Evolutionary conservation across 208 protist genomes (phyloP).

Genomic region (Blechomonas ayalai): DNA sequence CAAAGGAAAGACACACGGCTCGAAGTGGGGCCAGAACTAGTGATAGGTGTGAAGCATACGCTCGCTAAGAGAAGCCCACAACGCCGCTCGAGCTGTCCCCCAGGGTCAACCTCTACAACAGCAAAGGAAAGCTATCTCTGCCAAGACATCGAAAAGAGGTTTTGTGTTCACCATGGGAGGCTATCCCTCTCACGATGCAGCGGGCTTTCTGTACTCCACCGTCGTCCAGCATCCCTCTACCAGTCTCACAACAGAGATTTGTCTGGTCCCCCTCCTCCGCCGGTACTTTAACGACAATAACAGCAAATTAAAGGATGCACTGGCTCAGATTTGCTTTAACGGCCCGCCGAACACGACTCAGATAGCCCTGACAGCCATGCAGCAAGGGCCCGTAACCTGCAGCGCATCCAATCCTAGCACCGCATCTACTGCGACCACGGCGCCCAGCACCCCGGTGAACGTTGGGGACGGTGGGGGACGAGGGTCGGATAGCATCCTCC

Average conservation of each 20-base stretch:
- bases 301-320: constrained; percentile 52
- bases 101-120: too few relatives aligned
- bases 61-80: too few relatives aligned
- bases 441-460: neutral
- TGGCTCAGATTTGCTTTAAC: constrained; percentile 38
- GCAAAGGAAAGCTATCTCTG: neutral
- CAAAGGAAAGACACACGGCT: neutral
- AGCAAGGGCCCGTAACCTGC: too few relatives aligned
- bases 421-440: neutral
- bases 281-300: constrained; percentile 82
- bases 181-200: constrained; percentile 81
- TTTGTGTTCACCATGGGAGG: constrained; percentile 42
- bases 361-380: constrained; percentile 14
- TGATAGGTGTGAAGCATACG: too few relatives aligned
- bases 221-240: constrained; percentile 44
- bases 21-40: neutral
- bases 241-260: constrained; percentile 30
- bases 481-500: neutral
- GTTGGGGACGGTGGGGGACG: constrained; percentile 6
- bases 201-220: constrained; percentile 71
- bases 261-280: constrained; percentile 71
- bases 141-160: too few relatives aligned
- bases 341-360: constrained; percentile 26
- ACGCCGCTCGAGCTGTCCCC: too few relatives aligned
- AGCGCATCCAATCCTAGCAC: neutral